Conservation (phyloP, 2,329 filamentous ascomycete genomes). For the Penicillium sp. region DNA sequence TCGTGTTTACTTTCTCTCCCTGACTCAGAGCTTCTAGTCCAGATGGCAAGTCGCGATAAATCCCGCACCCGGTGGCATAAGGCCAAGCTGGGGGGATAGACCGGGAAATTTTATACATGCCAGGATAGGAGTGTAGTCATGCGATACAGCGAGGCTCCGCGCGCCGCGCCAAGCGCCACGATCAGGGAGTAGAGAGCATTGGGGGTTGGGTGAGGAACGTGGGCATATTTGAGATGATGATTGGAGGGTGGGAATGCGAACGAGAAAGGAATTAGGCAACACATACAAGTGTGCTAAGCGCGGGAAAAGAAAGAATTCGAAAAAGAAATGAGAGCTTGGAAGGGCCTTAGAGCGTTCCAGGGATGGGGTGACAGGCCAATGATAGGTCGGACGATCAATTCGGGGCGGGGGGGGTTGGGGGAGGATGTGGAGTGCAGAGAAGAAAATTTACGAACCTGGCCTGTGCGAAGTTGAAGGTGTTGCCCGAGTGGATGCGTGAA, state of each 20-base stretch:
- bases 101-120: slow-evolving; percentile 8
- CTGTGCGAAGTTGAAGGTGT: slow-evolving; percentile 1
- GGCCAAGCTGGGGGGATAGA: slow-evolving; percentile 5
- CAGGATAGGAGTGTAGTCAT: slow-evolving; percentile 17
- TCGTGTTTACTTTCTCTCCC: not conserved
- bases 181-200: slow-evolving; percentile 5
- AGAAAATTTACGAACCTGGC: slow-evolving; percentile 16
- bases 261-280: not conserved
- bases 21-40: slow-evolving; percentile 2
- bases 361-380: slow-evolving; percentile 9
- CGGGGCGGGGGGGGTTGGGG: slow-evolving; percentile 7
- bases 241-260: slow-evolving; percentile 12
- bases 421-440: slow-evolving; percentile 14
- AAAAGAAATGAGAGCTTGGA: not conserved
- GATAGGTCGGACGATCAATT: slow-evolving; percentile 14
- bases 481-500: not conserved
- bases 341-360: slow-evolving; percentile 9
- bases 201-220: slow-evolving; percentile 7
- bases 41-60: slow-evolving; percentile 19
- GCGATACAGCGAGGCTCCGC: slow-evolving; percentile 22
- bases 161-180: slow-evolving; percentile 9
- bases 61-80: slow-evolving; percentile 19
- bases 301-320: slow-evolving; percentile 17
- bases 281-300: slow-evolving; percentile 20
- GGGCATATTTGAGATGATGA: slow-evolving; percentile 10